Evolutionary conservation across 2,329 filamentous ascomycete genomes (phyloP).

Genomic region (Coniochaeta prunicola): DNA sequence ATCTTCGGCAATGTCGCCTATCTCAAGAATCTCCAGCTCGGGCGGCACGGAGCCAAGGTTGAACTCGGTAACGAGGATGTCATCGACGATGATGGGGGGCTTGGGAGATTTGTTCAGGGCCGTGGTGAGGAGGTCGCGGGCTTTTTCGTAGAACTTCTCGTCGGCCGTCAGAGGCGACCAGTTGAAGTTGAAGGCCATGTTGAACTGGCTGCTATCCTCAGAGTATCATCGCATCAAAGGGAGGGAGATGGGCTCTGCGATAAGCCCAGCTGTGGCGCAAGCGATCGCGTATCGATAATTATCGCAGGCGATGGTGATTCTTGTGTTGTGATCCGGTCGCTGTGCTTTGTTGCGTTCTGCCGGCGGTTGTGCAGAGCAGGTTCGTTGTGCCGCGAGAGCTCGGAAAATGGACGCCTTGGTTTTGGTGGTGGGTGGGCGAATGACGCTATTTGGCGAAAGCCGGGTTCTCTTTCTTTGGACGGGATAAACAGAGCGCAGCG

Average conservation of each 20-base stretch:
- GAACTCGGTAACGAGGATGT: conserved; percentile 96
- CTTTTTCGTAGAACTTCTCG: conserved; percentile 81
- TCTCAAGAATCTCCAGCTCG: conserved; percentile 93
- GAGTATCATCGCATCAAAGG: conserved; percentile 12
- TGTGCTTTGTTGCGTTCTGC: neutral
- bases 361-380: neutral
- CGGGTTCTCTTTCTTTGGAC: neutral
- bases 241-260: conserved; percentile 3
- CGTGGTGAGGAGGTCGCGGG: conserved; percentile 87
- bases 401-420: neutral
- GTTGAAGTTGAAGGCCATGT: conserved; percentile 99
- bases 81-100: conserved; percentile 97
- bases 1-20: conserved; percentile 95
- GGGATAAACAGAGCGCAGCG: neutral
- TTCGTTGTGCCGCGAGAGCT: neutral
- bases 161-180: conserved; percentile 98
- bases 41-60: conserved; percentile 93
- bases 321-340: neutral
- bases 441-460: conserved; percentile 3
- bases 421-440: neutral
- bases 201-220: conserved; percentile 33
- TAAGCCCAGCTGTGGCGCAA: neutral
- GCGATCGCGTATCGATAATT: neutral
- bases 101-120: conserved; percentile 97
- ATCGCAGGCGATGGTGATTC: neutral